A percentile compares a stretch with the other conserved stretches of the same genome.
Conservation (phyloP, 306 rosid genomes). For the Corylus avellana region DNA sequence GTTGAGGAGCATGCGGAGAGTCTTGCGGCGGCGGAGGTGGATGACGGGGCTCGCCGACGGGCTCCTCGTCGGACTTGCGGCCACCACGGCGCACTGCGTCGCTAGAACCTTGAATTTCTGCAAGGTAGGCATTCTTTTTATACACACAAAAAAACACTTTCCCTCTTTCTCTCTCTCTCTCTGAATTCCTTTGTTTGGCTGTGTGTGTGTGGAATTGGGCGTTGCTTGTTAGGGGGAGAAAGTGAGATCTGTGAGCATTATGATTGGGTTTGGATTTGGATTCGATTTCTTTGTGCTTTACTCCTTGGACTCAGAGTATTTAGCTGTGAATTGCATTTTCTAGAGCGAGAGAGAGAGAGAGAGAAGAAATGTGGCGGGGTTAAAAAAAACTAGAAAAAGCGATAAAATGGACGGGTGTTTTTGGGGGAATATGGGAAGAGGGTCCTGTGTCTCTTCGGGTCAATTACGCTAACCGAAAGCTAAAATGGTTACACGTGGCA, state of each 20-base stretch:
- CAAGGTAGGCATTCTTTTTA: slow-evolving; percentile 53
- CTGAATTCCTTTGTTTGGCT: neutral
- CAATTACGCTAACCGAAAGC: neutral
- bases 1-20: slow-evolving; percentile 69
- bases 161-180: neutral
- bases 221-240: slow-evolving; percentile 39
- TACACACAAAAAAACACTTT: neutral
- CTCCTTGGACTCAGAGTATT: slow-evolving; percentile 25
- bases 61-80: slow-evolving; percentile 68
- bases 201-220: neutral
- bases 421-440: neutral
- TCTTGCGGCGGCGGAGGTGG: slow-evolving; percentile 81
- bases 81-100: slow-evolving; percentile 73
- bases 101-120: slow-evolving; percentile 86
- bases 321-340: neutral
- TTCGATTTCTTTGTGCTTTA: slow-evolving; percentile 12
- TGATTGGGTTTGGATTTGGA: slow-evolving; percentile 9
- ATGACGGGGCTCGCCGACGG: slow-evolving; percentile 77
- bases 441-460: neutral
- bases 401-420: neutral
- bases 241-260: slow-evolving; percentile 56
- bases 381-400: neutral
- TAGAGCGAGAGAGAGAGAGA: slow-evolving; percentile 2
- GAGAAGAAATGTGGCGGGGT: neutral
- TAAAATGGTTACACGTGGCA: slow-evolving; percentile 34